Conservation (phyloP, 768 basidiomycete genomes). For the Leucocoprinus leucothites region DNA sequence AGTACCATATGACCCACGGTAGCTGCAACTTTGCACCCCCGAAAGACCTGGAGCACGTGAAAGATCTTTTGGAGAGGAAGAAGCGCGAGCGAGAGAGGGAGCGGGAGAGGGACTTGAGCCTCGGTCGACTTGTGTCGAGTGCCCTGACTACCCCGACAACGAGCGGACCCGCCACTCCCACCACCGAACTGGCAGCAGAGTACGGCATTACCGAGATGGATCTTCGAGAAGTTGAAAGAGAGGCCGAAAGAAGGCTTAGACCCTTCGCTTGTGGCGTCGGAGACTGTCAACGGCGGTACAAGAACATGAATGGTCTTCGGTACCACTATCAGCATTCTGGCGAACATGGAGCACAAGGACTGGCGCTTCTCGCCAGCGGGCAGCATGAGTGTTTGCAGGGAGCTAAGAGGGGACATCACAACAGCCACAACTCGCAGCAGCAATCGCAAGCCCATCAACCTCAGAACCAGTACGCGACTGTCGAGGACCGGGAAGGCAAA, state of each 20-base stretch:
- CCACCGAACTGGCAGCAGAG: conserved; percentile 8
- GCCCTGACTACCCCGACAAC: conserved; percentile 3
- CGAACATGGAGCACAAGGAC: conserved; percentile 88
- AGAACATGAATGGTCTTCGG: conserved; percentile 97
- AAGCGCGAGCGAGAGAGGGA: conserved; percentile 35
- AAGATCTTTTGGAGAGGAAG: conserved; percentile 63
- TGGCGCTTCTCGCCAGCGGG: conserved; percentile 78
- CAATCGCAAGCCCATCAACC: conserved; percentile 3
- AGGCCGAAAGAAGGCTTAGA: conserved; percentile 77
- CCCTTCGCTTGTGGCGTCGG: conserved; percentile 91
- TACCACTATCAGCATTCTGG: conserved; percentile 98
- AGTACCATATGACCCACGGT: conserved; percentile 92
- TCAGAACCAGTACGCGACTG: conserved; percentile 5
- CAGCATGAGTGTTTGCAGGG: conserved; percentile 45
- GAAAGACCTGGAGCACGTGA: conserved; percentile 77
- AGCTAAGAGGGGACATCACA: conserved; percentile 14
- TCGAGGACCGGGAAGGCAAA: conserved; percentile 16
- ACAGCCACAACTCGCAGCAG: conserved; percentile 7
- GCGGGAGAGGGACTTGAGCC: conserved; percentile 18
- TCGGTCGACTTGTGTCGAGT: conserved; percentile 16
- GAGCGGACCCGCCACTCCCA: conserved; percentile 8
- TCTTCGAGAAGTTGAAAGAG: conserved; percentile 70
- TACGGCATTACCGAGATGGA: conserved; percentile 53
- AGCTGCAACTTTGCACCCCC: conserved; percentile 92
- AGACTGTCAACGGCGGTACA: conserved; percentile 84